Evolutionary conservation across 345 rosid species (phyloP).

Genomic region (Chamaenerion angustifolium): DNA sequence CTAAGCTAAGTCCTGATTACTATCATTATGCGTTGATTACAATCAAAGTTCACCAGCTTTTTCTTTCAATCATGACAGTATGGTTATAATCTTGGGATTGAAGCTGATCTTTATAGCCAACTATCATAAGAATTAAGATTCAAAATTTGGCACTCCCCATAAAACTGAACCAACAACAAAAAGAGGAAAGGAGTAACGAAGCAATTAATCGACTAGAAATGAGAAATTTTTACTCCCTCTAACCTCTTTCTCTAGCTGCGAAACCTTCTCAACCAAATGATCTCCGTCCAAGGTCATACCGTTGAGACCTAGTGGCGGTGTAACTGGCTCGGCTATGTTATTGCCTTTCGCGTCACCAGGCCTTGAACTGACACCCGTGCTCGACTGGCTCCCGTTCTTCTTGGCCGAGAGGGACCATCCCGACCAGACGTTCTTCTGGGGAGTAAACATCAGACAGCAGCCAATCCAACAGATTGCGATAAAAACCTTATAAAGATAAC

Average conservation of each 20-base stretch:
- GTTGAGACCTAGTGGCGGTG: conserved; percentile 20
- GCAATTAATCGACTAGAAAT: not conserved
- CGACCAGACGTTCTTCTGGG: conserved; percentile 57
- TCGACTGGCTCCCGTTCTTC: conserved; percentile 32
- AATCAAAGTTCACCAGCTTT: too few relatives aligned
- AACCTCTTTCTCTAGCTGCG: conserved; percentile 85
- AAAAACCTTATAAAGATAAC: conserved; percentile 9
- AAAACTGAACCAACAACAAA: not conserved
- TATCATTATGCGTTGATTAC: too few relatives aligned
- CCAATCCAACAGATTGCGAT: conserved; percentile 2
- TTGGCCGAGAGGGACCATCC: conserved; percentile 43
- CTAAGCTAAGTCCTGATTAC: too few relatives aligned
- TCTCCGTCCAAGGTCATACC: conserved; percentile 27
- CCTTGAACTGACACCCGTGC: conserved; percentile 3
- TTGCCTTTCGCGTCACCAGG: conserved; percentile 26
- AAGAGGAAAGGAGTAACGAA: not conserved
- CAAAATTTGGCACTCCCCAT: too few relatives aligned
- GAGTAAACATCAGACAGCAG: conserved; percentile 50
- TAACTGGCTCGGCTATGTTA: conserved; percentile 31
- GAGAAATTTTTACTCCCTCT: not conserved
- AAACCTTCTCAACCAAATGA: conserved; percentile 28
- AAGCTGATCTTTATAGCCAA: too few relatives aligned
- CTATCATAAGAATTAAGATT: too few relatives aligned
- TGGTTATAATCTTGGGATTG: too few relatives aligned
- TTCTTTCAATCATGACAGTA: too few relatives aligned